These are phyloP conservation scores for Aegilops speltoides DNA, from an alignment of 176 grass and related monocot species.

Conservation along the genomic window DNA sequence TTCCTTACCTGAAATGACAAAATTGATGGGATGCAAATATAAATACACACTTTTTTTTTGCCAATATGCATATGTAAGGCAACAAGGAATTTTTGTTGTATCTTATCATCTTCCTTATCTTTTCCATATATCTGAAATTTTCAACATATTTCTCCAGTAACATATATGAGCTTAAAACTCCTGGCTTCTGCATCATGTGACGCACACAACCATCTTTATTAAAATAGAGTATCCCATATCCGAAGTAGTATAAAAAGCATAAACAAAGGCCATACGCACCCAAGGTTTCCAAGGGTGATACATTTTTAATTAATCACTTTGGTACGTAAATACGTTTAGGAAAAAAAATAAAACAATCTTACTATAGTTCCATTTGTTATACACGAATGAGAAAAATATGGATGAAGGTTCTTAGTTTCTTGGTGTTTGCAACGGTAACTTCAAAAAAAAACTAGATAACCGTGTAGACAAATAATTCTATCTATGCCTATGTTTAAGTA, in stretches of 20 bases:
- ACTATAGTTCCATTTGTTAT: background rate
- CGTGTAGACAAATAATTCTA: background rate
- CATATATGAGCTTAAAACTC: no score
- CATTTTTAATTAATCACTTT: background rate
- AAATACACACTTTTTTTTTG: background rate
- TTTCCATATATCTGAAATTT: background rate
- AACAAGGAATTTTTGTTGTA: background rate
- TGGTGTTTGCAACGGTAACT: background rate
- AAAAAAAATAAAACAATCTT: background rate
- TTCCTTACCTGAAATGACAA: conserved; percentile 73
- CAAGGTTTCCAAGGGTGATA: background rate
- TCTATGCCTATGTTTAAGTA: background rate
- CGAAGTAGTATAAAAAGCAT: no score
- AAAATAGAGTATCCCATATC: no score
- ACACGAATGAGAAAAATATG: background rate
- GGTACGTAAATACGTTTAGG: background rate
- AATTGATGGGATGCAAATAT: background rate
- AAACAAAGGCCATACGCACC: no score
- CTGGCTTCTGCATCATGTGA: no score
- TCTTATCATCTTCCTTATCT: background rate
- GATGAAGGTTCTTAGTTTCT: background rate
- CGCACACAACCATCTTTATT: no score
- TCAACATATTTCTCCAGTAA: background rate
- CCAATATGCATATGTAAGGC: background rate
- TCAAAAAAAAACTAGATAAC: no score